Base-by-base conservation (phyloP, 805 yeast genomes). In the Maudiozyma bulderi region DNA sequence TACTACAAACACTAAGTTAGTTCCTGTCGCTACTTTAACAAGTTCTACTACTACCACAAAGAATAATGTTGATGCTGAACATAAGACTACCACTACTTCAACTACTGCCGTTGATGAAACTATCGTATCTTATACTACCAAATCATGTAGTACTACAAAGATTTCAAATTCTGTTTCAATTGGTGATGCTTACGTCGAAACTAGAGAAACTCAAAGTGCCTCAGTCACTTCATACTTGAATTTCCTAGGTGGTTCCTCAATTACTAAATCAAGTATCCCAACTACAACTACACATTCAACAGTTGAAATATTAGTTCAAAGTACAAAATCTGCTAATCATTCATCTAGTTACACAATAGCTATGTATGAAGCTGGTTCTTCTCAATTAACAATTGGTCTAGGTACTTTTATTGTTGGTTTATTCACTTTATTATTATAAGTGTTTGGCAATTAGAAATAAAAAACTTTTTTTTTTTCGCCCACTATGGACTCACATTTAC, bases 301-400 rank as follows among this genome's bases (percentile, higher is more conserved):
- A 2, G 32, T 29, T 9, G 31, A 41, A 8, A n/a, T 31, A 15
- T 8, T 11, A 5, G 37, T 14, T 7, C 43, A 10, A 45, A 45
- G 15, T 39, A 26, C 42, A 4, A 39, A 13, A 9, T 39, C 42
- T 7, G 14, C 30, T 15, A 7, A 26, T 28, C n/a, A 20, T 7
- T 26, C 42, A 33, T 33, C 39, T 26, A 43, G 29, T 14, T 43
- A 28, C 7, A 38, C 41, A 1, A 37, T 43, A 14, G 48, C 30
- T 8, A 35, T 40, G 40, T 58, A 53, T 39, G 51, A 53, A 41
- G 62, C 48, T 44, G 45, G 47, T 33, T 57, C 59, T 7, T 44
- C 46, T 33, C 51, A 51, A 34, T 32, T 58, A 37, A 48, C 49
- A 13, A 9, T 47, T 13, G 52, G 55, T 13, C 29, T 58, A 14